phyloP scores from a whole-genome alignment of 2,329 filamentous ascomycete genomes.

The Ophiosphaerella herpotricha region DNA sequence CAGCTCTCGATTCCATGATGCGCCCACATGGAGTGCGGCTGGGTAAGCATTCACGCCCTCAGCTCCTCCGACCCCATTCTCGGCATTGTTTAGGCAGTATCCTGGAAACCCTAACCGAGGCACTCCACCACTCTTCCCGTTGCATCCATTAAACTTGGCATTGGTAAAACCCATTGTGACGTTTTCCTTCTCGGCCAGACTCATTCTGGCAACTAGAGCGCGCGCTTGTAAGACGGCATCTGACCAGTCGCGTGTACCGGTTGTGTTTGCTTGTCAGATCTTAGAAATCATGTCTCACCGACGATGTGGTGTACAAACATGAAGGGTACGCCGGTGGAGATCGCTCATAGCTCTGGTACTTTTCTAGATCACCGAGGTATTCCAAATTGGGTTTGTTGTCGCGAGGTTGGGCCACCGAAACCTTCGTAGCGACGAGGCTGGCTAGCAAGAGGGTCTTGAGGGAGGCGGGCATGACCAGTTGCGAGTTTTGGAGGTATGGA shows the following conservation, averaged over 20 bases:
- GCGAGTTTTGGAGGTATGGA: no score
- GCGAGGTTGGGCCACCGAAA: background rate
- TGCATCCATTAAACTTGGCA: constrained; percentile 15
- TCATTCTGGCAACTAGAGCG: constrained; percentile 41
- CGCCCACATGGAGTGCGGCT: no score
- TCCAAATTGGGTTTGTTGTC: background rate
- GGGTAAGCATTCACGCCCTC: constrained; percentile 8
- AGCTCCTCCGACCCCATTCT: constrained; percentile 20
- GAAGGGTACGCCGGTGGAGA: constrained; percentile 8
- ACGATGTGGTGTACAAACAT: background rate
- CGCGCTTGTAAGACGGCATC: constrained; percentile 34
- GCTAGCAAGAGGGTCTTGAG: background rate
- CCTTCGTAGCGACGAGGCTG: background rate
- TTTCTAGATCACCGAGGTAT: background rate
- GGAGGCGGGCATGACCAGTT: background rate
- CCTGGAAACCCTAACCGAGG: constrained; percentile 38
- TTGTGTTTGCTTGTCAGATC: background rate
- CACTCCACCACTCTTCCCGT: constrained; percentile 24
- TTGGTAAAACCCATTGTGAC: constrained; percentile 28
- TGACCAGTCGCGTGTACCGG: constrained; percentile 5
- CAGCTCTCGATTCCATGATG: no score
- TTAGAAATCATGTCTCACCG: background rate
- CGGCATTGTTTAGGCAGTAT: constrained; percentile 37
- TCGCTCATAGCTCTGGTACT: constrained; percentile 2
- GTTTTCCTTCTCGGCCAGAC: constrained; percentile 47